Percentiles rank a stretch among this genome's conserved stretches.
phyloP scores from a whole-genome alignment of 2,329 filamentous ascomycete species.

The Pleomassaria siparia region DNA sequence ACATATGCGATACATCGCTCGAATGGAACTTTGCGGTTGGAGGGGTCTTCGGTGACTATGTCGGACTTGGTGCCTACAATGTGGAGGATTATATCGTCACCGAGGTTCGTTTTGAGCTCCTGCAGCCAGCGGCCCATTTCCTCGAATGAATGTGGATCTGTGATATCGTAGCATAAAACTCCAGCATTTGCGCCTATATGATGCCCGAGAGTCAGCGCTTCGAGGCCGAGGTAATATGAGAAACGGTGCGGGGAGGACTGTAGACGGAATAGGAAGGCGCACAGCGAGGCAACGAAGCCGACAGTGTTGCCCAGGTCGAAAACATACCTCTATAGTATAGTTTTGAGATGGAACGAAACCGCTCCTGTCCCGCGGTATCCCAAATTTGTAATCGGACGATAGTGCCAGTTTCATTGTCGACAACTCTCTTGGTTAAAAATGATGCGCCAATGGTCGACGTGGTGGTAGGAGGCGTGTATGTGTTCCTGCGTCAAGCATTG shows the following conservation, averaged over 20 bases:
- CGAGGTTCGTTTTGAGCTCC: conserved; percentile 78
- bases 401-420: conserved; percentile 80
- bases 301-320: background rate
- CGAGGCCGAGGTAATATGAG: background rate
- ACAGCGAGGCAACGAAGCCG: background rate
- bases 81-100: conserved; percentile 79
- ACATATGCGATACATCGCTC: conserved; percentile 96
- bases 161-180: conserved; percentile 93
- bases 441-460: conserved; percentile 54
- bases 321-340: conserved; percentile 77
- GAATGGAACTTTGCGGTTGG: conserved; percentile 80
- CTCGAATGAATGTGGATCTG: conserved; percentile 77
- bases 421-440: conserved; percentile 66
- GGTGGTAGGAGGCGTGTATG: conserved; percentile 62
- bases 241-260: background rate
- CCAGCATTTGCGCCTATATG: conserved; percentile 78
- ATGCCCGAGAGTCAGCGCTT: background rate
- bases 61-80: conserved; percentile 83
- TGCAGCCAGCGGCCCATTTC: conserved; percentile 92
- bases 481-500: too few relatives aligned
- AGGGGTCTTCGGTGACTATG: conserved; percentile 81
- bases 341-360: conserved; percentile 90
- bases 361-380: conserved; percentile 95
- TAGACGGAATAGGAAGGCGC: background rate
- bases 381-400: conserved; percentile 91